Conservation (phyloP, 805 yeast species). For the Metschnikowia reukaufii region DNA sequence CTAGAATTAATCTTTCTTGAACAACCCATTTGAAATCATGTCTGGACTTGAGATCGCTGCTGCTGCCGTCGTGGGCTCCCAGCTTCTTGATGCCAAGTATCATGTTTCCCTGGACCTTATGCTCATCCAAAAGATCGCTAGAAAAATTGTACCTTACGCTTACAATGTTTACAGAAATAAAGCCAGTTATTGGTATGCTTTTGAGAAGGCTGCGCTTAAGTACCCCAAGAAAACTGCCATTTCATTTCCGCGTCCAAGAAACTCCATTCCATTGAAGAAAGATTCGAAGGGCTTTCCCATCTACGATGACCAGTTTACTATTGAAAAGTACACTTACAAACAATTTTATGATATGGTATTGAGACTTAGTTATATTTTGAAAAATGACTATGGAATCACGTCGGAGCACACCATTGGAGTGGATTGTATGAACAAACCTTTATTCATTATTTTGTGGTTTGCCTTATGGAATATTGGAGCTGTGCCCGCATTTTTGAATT, state of each 20-base stretch:
- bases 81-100: slow-evolving; percentile 47
- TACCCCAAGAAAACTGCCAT: slow-evolving; percentile 58
- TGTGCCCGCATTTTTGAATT: slow-evolving; percentile 81
- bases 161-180: slow-evolving; percentile 35
- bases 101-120: slow-evolving; percentile 53
- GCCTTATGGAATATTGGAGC: slow-evolving; percentile 93
- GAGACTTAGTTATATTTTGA: slow-evolving; percentile 64
- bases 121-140: slow-evolving; percentile 48
- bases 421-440: slow-evolving; percentile 79
- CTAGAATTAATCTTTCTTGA: neutral
- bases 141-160: slow-evolving; percentile 46
- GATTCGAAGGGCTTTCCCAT: slow-evolving; percentile 37
- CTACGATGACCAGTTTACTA: slow-evolving; percentile 54
- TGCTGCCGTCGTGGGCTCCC: slow-evolving; percentile 45
- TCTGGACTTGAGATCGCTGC: slow-evolving; percentile 40
- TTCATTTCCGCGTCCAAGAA: slow-evolving; percentile 54
- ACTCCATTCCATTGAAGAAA: slow-evolving; percentile 22
- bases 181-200: slow-evolving; percentile 68
- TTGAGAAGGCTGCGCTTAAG: slow-evolving; percentile 54
- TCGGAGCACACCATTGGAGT: slow-evolving; percentile 70
- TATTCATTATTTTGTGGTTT: slow-evolving; percentile 77
- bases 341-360: slow-evolving; percentile 68
- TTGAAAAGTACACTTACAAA: slow-evolving; percentile 66
- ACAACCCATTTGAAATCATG: slow-evolving; percentile 20
- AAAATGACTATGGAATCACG: slow-evolving; percentile 60